These are phyloP conservation scores for Tetrapisispora nanseiensis DNA, from an alignment of 805 yeast genomes.

Conservation along the genomic window DNA sequence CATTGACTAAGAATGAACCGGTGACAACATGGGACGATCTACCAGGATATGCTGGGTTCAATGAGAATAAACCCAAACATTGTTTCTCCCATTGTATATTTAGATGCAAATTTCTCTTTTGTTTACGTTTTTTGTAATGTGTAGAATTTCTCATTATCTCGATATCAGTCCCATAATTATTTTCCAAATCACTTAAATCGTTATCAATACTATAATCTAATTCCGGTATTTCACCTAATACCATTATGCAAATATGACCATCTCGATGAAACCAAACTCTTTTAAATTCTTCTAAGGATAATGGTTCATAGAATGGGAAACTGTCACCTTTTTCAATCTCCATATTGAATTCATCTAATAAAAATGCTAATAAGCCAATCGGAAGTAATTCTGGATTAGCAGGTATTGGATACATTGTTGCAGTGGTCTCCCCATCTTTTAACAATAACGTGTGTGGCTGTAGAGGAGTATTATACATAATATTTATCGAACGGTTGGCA, in stretches of 20 bases:
- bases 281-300: constrained; percentile 67
- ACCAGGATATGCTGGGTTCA: constrained; percentile 88
- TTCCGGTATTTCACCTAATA: constrained; percentile 63
- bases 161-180: constrained; percentile 15
- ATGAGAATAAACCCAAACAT: constrained; percentile 78
- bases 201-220: constrained; percentile 31
- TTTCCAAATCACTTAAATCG: constrained; percentile 11
- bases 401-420: constrained; percentile 82
- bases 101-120: constrained; percentile 20
- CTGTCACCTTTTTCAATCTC: constrained; percentile 86
- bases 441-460: constrained; percentile 66
- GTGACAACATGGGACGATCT: constrained; percentile 89
- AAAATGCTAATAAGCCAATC: constrained; percentile 62
- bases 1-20: constrained; percentile 79
- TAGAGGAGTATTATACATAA: constrained; percentile 15
- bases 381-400: constrained; percentile 55
- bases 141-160: constrained; percentile 19
- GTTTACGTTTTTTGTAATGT: constrained; percentile 22
- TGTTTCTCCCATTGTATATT: constrained; percentile 81
- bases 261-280: constrained; percentile 65
- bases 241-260: constrained; percentile 45
- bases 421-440: constrained; percentile 84
- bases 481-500: background rate
- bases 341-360: constrained; percentile 88
- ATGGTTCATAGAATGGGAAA: constrained; percentile 72